Conservation (phyloP, 179 eudicot species). For the Spinacia oleracea region DNA sequence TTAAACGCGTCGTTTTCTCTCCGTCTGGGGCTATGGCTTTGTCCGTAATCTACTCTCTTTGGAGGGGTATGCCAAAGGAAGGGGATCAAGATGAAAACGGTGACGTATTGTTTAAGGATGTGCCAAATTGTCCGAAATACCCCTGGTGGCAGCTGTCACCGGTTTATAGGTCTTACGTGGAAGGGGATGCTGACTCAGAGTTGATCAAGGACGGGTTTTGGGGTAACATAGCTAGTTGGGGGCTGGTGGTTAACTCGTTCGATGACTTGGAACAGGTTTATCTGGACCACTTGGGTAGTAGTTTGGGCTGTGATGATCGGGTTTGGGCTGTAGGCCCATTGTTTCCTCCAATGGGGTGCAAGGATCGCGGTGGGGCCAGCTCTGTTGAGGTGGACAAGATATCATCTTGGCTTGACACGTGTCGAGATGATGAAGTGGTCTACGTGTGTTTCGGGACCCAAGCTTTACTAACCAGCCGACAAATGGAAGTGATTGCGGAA, state of each 20-base stretch:
- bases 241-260: constrained; percentile 58
- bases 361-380: constrained; percentile 45
- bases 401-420: constrained; percentile 56
- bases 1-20: constrained; percentile 45
- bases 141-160: constrained; percentile 62
- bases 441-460: constrained; percentile 79
- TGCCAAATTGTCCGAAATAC: constrained; percentile 49
- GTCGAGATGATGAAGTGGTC: constrained; percentile 44
- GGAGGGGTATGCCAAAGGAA: constrained; percentile 39
- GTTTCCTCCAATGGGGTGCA: constrained; percentile 20
- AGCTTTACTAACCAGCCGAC: constrained; percentile 35
- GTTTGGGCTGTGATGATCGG: constrained; percentile 44
- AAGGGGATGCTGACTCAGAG: constrained; percentile 49
- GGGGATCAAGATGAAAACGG: constrained; percentile 20
- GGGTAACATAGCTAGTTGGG: constrained; percentile 45
- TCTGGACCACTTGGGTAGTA: constrained; percentile 35
- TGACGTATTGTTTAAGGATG: constrained; percentile 20
- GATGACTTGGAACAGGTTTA: constrained; percentile 47
- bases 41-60: constrained; percentile 34
- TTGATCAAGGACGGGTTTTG: constrained; percentile 31
- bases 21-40: constrained; percentile 41
- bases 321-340: constrained; percentile 75
- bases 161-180: constrained; percentile 35
- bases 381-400: constrained; percentile 27
- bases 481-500: constrained; percentile 41